Evolutionary conservation across 305 asterid genomes (phyloP).

Genomic region (Stenogyne calaminthoides): DNA sequence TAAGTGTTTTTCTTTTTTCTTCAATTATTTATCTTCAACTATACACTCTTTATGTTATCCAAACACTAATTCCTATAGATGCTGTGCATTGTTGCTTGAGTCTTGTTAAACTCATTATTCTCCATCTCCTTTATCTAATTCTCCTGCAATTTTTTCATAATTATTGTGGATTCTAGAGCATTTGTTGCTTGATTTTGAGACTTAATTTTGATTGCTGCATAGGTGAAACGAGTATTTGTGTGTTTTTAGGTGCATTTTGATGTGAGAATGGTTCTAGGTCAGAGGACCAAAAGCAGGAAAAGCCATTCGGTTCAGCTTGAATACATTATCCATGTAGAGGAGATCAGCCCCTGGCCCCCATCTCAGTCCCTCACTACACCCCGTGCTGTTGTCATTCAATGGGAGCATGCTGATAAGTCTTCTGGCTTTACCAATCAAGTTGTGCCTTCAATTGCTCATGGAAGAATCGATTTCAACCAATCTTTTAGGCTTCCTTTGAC

Average conservation of each 20-base stretch:
- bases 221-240: no score
- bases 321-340: constrained; percentile 59
- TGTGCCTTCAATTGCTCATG: constrained; percentile 55
- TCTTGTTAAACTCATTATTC: no score
- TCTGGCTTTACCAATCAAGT: constrained; percentile 72
- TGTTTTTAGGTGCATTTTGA: constrained; percentile 31
- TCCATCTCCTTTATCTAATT: no score
- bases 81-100: no score
- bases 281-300: constrained; percentile 47
- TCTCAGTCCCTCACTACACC: constrained; percentile 63
- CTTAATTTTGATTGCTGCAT: no score
- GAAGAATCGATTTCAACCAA: constrained; percentile 36
- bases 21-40: no score
- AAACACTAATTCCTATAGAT: no score
- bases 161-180: no score
- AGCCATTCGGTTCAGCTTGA: constrained; percentile 59
- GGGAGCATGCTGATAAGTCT: constrained; percentile 69
- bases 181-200: background rate
- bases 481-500: constrained; percentile 39
- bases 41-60: no score
- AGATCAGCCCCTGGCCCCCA: constrained; percentile 93
- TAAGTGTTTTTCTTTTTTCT: no score
- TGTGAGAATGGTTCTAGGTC: constrained; percentile 40
- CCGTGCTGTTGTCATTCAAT: constrained; percentile 66
- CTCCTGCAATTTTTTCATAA: no score